A percentile compares a stretch with the other conserved stretches of the same genome.
These are phyloP conservation scores for Pseudogymnoascus sp. DNA, from an alignment of 2,329 filamentous ascomycete genomes.

Conservation along the genomic window DNA sequence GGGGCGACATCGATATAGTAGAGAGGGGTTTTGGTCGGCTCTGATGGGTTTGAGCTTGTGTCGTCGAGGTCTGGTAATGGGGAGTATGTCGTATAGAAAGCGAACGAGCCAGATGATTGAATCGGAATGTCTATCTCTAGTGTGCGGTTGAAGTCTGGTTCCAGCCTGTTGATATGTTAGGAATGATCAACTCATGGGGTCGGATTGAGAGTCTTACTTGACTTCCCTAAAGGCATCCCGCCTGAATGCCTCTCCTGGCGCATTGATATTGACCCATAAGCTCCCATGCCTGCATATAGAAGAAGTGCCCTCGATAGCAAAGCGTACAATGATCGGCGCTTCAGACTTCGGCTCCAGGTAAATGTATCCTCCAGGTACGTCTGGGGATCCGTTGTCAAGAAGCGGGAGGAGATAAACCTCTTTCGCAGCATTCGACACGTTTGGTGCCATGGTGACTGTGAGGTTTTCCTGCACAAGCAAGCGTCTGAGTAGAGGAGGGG, in stretches of 20 bases:
- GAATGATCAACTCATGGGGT: neutral
- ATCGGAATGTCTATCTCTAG: slow-evolving; percentile 87
- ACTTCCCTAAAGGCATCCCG: slow-evolving; percentile 77
- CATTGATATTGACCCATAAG: slow-evolving; percentile 92
- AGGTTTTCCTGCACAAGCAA: neutral
- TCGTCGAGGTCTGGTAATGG: slow-evolving; percentile 67
- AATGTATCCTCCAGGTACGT: slow-evolving; percentile 82
- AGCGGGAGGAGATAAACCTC: slow-evolving; percentile 83
- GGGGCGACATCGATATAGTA: slow-evolving; percentile 96
- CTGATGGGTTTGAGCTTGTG: slow-evolving; percentile 36
- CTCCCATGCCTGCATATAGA: slow-evolving; percentile 92
- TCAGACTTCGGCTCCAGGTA: slow-evolving; percentile 70
- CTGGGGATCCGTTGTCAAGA: slow-evolving; percentile 86
- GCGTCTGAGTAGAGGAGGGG: neutral
- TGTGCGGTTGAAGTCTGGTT: slow-evolving; percentile 85
- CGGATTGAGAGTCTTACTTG: slow-evolving; percentile 55
- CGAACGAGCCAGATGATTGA: slow-evolving; percentile 74
- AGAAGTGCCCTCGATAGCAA: slow-evolving; percentile 88
- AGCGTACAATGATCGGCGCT: slow-evolving; percentile 71
- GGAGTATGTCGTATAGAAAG: slow-evolving; percentile 88
- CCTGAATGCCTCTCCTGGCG: slow-evolving; percentile 64
- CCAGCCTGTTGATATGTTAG: slow-evolving; percentile 47
- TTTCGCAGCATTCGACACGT: slow-evolving; percentile 53
- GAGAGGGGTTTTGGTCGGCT: slow-evolving; percentile 59
- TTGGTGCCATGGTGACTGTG: slow-evolving; percentile 41